Percentiles rank a stretch among this genome's conserved stretches.
phyloP scores from a whole-genome alignment of 495 filamentous ascomycete genomes.

The Evernia prunastri region DNA sequence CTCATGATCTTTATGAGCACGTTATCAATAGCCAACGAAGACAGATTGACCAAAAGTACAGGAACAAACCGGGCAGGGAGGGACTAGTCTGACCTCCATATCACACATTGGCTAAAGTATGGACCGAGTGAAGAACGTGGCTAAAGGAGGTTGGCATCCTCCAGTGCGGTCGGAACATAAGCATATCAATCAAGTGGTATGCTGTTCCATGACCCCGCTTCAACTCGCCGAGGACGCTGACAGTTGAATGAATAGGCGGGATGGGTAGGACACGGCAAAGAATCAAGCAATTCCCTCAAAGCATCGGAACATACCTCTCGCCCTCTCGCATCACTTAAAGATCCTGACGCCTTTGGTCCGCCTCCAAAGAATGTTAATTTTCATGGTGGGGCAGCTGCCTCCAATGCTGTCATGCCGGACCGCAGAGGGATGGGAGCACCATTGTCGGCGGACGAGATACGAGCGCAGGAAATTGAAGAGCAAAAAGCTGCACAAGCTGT shows the following conservation, averaged over 20 bases:
- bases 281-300: conserved; percentile 30
- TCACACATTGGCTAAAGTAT: conserved; percentile 31
- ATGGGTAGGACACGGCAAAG: conserved; percentile 51
- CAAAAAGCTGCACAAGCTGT: conserved; percentile 36
- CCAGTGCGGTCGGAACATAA: conserved; percentile 28
- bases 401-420: conserved; percentile 45
- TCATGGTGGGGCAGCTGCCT: conserved; percentile 43
- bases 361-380: conserved; percentile 67
- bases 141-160: conserved; percentile 56
- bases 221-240: neutral
- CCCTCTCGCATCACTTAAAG: conserved; percentile 71
- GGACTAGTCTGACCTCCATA: neutral
- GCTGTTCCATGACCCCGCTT: neutral
- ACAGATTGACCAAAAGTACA: neutral
- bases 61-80: neutral
- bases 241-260: conserved; percentile 33
- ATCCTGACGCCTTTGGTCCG: conserved; percentile 77
- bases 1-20: neutral
- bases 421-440: conserved; percentile 45
- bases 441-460: conserved; percentile 38
- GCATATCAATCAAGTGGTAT: conserved; percentile 48
- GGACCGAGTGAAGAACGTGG: conserved; percentile 45
- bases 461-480: conserved; percentile 36
- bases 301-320: conserved; percentile 48
- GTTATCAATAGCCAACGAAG: neutral